These are phyloP conservation scores for Dimocarpus longan DNA, from an alignment of 345 rosid genomes.

Conservation along the genomic window DNA sequence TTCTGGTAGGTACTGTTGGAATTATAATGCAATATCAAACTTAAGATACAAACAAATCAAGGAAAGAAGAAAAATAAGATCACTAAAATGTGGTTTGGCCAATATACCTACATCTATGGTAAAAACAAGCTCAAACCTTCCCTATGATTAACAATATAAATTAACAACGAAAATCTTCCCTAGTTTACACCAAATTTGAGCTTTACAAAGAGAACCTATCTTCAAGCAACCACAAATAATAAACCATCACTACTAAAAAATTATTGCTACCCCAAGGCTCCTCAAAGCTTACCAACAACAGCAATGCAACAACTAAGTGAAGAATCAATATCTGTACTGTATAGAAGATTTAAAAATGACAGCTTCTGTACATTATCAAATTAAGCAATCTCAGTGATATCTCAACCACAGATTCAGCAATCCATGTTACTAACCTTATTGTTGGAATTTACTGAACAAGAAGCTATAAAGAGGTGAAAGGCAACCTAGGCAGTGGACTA, in stretches of 20 bases:
- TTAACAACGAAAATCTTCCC: not conserved
- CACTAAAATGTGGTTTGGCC: not conserved
- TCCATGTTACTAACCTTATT: not conserved
- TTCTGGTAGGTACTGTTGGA: not conserved
- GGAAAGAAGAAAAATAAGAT: not conserved
- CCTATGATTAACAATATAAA: not conserved
- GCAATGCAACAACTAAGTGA: not conserved
- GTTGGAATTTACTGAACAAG: not conserved
- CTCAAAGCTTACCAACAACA: not conserved
- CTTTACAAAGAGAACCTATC: not conserved
- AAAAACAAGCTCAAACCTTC: no score
- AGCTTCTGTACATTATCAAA: not conserved
- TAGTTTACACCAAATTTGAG: not conserved
- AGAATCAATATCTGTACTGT: not conserved
- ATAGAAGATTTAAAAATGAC: not conserved
- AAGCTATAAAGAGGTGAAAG: not conserved
- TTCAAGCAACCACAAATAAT: not conserved
- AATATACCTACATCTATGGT: no score
- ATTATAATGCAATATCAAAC: not conserved
- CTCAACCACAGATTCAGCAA: not conserved
- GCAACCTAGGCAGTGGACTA: not conserved
- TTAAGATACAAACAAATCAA: not conserved
- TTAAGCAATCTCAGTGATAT: not conserved
- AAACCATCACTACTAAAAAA: not conserved
- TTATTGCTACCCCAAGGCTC: not conserved